A percentile compares a stretch with the other conserved stretches of the same genome.
These are phyloP conservation scores for Datisca glomerata DNA, from an alignment of 306 rosid genomes.

Conservation along the genomic window DNA sequence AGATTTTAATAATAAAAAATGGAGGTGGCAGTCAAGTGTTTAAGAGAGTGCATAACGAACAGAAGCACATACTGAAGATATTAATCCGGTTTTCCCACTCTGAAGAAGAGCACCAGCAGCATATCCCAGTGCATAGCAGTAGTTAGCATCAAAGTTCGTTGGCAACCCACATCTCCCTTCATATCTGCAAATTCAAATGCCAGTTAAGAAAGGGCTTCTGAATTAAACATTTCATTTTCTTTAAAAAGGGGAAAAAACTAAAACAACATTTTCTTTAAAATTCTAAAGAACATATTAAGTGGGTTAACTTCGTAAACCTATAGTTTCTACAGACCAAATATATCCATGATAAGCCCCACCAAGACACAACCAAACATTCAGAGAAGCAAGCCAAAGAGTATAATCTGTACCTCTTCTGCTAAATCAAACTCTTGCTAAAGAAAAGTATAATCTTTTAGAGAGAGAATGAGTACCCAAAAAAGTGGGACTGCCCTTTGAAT, in stretches of 20 bases:
- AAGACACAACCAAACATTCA: background rate
- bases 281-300: too few relatives aligned
- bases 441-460: too few relatives aligned
- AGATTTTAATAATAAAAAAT: constrained; percentile 6
- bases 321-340: too few relatives aligned
- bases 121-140: constrained; percentile 93
- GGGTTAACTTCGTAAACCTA: background rate
- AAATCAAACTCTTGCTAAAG: too few relatives aligned
- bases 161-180: constrained; percentile 99
- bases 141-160: constrained; percentile 84
- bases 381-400: too few relatives aligned
- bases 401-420: too few relatives aligned
- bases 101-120: constrained; percentile 95
- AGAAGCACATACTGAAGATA: constrained; percentile 74
- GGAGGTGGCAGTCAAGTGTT: background rate
- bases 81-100: constrained; percentile 79
- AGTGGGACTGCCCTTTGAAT: constrained; percentile 89
- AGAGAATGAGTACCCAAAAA: constrained; percentile 63
- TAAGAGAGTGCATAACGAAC: background rate
- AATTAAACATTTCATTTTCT: background rate
- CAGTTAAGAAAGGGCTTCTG: background rate
- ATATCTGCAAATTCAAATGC: constrained; percentile 33
- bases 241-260: background rate
- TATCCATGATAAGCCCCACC: too few relatives aligned
- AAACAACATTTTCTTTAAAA: too few relatives aligned